These are phyloP conservation scores for Alternaria atra DNA, from an alignment of 2,329 filamentous ascomycete genomes.

Conservation along the genomic window DNA sequence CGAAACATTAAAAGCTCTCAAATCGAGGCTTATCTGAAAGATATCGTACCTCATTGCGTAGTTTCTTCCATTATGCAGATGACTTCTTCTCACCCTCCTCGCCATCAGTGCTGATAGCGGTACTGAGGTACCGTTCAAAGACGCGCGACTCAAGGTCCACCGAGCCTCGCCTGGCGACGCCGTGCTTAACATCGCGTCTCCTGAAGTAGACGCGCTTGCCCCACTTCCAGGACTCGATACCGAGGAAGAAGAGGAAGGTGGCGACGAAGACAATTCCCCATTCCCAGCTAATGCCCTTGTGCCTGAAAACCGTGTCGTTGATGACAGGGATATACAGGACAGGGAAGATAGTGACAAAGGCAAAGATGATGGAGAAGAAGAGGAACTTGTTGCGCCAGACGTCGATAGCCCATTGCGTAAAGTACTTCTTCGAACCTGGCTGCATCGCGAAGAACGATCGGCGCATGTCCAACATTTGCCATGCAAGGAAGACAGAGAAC, in stretches of 20 bases:
- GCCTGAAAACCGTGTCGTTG: slow-evolving; percentile 71
- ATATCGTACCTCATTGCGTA: not conserved
- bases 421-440: slow-evolving; percentile 65
- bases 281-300: slow-evolving; percentile 72
- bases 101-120: slow-evolving; percentile 41
- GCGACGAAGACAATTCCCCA: slow-evolving; percentile 73
- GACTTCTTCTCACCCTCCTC: slow-evolving; percentile 41
- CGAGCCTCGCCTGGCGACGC: slow-evolving; percentile 35
- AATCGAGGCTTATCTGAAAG: not conserved
- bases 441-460: slow-evolving; percentile 79
- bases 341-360: slow-evolving; percentile 43
- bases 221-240: slow-evolving; percentile 74
- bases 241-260: slow-evolving; percentile 69
- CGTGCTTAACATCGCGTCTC: slow-evolving; percentile 30
- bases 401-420: slow-evolving; percentile 69
- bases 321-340: slow-evolving; percentile 71
- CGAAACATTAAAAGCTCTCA: slow-evolving; percentile 7
- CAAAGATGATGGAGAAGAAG: slow-evolving; percentile 55
- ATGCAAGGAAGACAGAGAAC: slow-evolving; percentile 79
- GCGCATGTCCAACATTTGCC: slow-evolving; percentile 75
- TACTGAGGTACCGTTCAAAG: slow-evolving; percentile 46
- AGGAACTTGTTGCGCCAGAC: slow-evolving; percentile 76
- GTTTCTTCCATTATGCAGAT: not conserved
- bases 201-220: slow-evolving; percentile 62
- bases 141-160: slow-evolving; percentile 43